phyloP scores from a whole-genome alignment of 805 yeast genomes.

The Candida wancherniae region DNA sequence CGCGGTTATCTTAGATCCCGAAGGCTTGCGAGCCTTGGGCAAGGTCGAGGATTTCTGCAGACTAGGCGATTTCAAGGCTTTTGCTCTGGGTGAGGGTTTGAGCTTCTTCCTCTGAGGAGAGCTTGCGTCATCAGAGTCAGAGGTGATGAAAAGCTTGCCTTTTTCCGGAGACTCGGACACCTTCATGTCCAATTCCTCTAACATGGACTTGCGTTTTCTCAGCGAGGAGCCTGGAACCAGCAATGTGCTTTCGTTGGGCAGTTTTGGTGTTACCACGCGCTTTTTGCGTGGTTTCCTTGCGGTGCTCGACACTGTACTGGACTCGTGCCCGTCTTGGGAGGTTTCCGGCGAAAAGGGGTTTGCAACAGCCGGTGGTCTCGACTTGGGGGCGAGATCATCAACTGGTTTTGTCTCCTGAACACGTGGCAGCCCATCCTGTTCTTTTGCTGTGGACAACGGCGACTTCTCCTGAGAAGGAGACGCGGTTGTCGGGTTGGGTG shows the following conservation, averaged over 20 bases:
- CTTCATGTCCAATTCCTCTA: slow-evolving; percentile 8
- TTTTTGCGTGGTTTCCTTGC: background rate
- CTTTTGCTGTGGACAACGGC: no score
- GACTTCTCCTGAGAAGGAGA: no score
- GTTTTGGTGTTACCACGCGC: background rate
- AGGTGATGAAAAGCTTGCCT: slow-evolving; percentile 16
- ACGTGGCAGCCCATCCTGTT: no score
- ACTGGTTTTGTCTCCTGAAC: no score
- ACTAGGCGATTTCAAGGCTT: no score
- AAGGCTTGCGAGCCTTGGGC: background rate
- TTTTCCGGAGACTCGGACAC: slow-evolving; percentile 10
- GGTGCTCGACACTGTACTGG: no score
- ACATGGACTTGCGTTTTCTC: slow-evolving; percentile 13
- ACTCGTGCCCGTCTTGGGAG: no score
- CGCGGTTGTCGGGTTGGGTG: no score
- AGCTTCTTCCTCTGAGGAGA: slow-evolving; percentile 9
- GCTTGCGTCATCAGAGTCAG: slow-evolving; percentile 18
- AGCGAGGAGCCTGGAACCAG: slow-evolving; percentile 1
- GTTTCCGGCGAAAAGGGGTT: no score
- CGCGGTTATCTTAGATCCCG: background rate
- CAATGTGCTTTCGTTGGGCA: background rate
- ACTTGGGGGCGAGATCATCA: no score
- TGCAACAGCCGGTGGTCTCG: no score
- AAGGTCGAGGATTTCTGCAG: background rate
- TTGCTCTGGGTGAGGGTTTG: slow-evolving; percentile 2